Percentiles rank a stretch among this genome's conserved stretches.
Conservation (phyloP, 1,139 yeast genomes). For the Hansenula sp. region DNA sequence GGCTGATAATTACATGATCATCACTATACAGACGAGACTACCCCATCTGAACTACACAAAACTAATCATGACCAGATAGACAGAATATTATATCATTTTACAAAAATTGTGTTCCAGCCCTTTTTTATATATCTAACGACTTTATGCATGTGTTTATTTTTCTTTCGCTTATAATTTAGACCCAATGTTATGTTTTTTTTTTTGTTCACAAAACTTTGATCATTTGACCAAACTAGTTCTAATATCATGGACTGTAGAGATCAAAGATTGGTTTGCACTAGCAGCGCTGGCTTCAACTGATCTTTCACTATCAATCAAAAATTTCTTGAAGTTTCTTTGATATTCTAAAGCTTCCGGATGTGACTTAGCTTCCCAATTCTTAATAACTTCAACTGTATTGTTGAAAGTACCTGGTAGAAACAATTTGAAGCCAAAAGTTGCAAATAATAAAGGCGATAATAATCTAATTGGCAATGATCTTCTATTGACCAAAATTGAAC, state of each 20-base stretch:
- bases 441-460: slow-evolving; percentile 45
- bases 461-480: slow-evolving; percentile 47
- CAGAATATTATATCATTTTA: too few species aligned
- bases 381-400: slow-evolving; percentile 25
- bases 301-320: slow-evolving; percentile 15
- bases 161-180: too few species aligned
- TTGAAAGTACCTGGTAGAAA: slow-evolving; percentile 33
- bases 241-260: slow-evolving; percentile 16
- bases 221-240: slow-evolving; percentile 15
- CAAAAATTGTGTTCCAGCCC: too few species aligned
- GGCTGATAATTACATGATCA: too few species aligned
- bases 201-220: too few species aligned
- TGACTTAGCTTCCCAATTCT: slow-evolving; percentile 26
- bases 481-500: slow-evolving; percentile 49
- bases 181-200: too few species aligned
- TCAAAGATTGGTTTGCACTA: slow-evolving; percentile 13
- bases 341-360: slow-evolving; percentile 30
- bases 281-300: slow-evolving; percentile 3
- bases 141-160: too few species aligned
- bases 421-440: slow-evolving; percentile 35
- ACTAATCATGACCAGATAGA: too few species aligned
- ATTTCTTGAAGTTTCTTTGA: slow-evolving; percentile 21
- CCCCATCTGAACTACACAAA: too few species aligned
- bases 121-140: too few species aligned
- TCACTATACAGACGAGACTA: background rate